Evolutionary conservation across 1,284 basidiomycete genomes (phyloP).

Genomic region (Termitomyces sp.): DNA sequence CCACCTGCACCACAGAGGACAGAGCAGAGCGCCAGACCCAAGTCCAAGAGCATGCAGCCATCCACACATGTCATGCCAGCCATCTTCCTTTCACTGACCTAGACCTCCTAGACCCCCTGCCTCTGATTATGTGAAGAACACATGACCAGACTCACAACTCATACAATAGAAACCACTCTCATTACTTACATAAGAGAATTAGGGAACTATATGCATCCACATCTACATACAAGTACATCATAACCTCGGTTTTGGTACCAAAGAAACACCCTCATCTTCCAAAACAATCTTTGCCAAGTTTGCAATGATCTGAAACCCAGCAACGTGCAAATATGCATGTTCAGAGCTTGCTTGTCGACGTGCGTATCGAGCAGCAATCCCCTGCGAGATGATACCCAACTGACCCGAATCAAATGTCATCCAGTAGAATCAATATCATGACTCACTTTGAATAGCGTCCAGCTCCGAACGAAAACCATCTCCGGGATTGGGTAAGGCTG

Average conservation of each 20-base stretch:
- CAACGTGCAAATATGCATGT: constrained; percentile 51
- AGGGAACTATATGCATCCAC: too few species aligned
- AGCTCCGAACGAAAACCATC: constrained; percentile 78
- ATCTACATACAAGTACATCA: constrained; percentile 18
- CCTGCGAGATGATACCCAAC: constrained; percentile 86
- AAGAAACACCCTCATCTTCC: constrained; percentile 42
- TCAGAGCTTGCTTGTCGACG: constrained; percentile 86
- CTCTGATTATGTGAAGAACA: too few species aligned
- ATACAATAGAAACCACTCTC: too few species aligned
- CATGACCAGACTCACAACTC: too few species aligned
- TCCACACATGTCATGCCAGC: too few species aligned
- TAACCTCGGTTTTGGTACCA: constrained; percentile 32
- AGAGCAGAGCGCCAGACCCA: too few species aligned
- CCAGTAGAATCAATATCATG: constrained; percentile 6
- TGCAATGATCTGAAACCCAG: constrained; percentile 63
- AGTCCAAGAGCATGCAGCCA: too few species aligned
- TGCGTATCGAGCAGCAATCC: constrained; percentile 87
- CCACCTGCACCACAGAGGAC: too few species aligned
- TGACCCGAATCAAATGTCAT: constrained; percentile 25
- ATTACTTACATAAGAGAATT: too few species aligned
- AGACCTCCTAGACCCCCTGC: too few species aligned
- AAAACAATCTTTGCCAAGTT: constrained; percentile 55
- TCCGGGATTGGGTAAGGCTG: constrained; percentile 68
- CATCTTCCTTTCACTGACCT: too few species aligned
- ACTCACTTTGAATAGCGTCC: constrained; percentile 82